Percentiles rank a stretch among this genome's conserved stretches.
These are phyloP conservation scores for Tremellales sp. DNA, from an alignment of 1,284 basidiomycete genomes.

Conservation along the genomic window DNA sequence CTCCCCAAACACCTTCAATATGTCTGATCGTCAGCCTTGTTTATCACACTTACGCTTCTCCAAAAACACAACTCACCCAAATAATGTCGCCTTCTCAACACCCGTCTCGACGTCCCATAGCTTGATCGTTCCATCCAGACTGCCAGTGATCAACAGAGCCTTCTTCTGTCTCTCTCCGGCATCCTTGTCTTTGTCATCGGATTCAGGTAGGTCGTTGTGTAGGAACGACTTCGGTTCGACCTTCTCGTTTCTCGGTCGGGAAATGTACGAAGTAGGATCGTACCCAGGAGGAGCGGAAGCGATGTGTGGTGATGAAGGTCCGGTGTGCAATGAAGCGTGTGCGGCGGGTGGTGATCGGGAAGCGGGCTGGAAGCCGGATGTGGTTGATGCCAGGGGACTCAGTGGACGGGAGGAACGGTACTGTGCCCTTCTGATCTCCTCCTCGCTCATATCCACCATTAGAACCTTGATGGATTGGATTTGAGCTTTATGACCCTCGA, in stretches of 20 bases:
- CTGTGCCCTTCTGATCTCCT: slow-evolving; percentile 24
- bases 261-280: slow-evolving; percentile 21
- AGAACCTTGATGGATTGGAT: slow-evolving; percentile 87
- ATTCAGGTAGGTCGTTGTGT: slow-evolving; percentile 16
- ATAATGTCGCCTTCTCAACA: slow-evolving; percentile 74
- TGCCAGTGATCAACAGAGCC: slow-evolving; percentile 81
- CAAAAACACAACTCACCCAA: slow-evolving; percentile 68
- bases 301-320: slow-evolving; percentile 7
- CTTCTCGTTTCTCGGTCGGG: slow-evolving; percentile 8
- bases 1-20: slow-evolving; percentile 94
- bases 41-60: not conserved
- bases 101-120: slow-evolving; percentile 92
- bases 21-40: slow-evolving; percentile 14
- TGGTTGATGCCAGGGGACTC: slow-evolving; percentile 6
- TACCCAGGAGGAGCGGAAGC: slow-evolving; percentile 21
- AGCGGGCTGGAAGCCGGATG: slow-evolving; percentile 12
- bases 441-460: slow-evolving; percentile 53
- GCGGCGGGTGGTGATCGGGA: slow-evolving; percentile 1
- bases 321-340: not conserved
- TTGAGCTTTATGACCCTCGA: slow-evolving; percentile 88
- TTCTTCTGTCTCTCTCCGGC: slow-evolving; percentile 35
- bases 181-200: slow-evolving; percentile 2
- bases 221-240: slow-evolving; percentile 36
- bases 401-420: slow-evolving; percentile 8
- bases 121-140: slow-evolving; percentile 93